Evolutionary conservation across 2,329 filamentous ascomycete genomes (phyloP), one percentile per base, ranked within the genome.

Genomic region (Calycina herbarum): DNA sequence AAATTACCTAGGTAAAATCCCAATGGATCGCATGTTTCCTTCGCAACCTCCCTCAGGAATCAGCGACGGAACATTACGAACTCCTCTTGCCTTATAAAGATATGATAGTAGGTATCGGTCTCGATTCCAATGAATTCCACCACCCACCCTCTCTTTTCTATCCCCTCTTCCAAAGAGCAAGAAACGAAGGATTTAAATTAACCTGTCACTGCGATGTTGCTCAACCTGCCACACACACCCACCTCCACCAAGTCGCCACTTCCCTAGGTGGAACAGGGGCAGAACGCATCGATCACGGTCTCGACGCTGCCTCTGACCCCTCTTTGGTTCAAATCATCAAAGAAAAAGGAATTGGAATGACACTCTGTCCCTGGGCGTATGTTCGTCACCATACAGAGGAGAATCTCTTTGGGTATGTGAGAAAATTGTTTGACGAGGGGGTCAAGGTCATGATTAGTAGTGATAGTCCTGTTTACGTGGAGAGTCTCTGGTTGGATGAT

Each of bases 331-430:
- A 85, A 61, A 31, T 67, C 24, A 65, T 68, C 20, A 61, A 42
- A 24, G 15, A 51, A n/a, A 67, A 58, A 20, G 35, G 29, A n/a
- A 84, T 85, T 17, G 73, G 93, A 73, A 76, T 93, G 66, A 90
- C 89, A 0, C 81, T 91, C n/a, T 93, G 90, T 73, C 91, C 91
- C 1, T 74, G 90, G 68, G 90, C 87, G 68, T 92, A 93, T 76
- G 84, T 92, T 17, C 79, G 83, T 71, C 68, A 67, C 35, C 76
- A 79, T 59, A 71, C 75, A 24, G 76, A 77, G 1, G 77, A 77
- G 1, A 73, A 76, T 13, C 66, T 81, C 1, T 81, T 81, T 64
- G 74, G 75, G 0, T 78, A 78, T 62, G 77, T 82, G 35, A 72
- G 76, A n/a, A 73, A 66, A 33, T 67, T 81, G 10, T 76, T 75